Base-by-base conservation (phyloP, 2,329 filamentous ascomycete genomes). In the Sclerotinia subarctica region DNA sequence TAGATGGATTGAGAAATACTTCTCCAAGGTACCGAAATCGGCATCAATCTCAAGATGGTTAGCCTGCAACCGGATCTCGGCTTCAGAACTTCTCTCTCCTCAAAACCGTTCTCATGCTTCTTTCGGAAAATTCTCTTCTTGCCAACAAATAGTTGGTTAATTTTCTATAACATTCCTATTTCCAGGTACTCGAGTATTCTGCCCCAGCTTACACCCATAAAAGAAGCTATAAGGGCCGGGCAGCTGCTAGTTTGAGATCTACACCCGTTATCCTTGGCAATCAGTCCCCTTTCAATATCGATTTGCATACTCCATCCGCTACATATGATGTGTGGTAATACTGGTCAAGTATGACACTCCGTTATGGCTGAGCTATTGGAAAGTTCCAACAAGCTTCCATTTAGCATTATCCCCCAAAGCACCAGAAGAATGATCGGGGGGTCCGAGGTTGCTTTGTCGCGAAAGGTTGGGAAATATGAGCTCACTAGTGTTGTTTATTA, bases 301-400 rank as follows among this genome's bases (percentile, higher is more conserved):
- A 26, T 21, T 38, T 4, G 26, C 46, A 26, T 26, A 15, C 29
- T 26, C 3, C 1, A 21, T 38, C 29, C 13, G n/a, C 32, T 26
- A 10, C 26, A 4, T 51, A 63, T 11, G 35, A 1, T 2, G 7
- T 49, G 19, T 11, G 44, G 29, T 17, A 49, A 5, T 17, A 49
- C 44, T 49, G 24, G 7, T 35, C 1, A 19, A 58, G 38, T 44
- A 35, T 15, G 10, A 44, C 10, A 5, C n/a, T 11, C 15, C 19
- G 17, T 38, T 35, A 8, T n/a, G 21, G 26, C 24, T 24, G 17
- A 24, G 32, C 46, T 51, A 51, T 51, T 51, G 47, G 32, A 51
- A 63, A 63, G 59, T 63, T 63, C n/a, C 59, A 51, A 63, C 15
- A 38, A 51, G 29, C 35, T 38, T 62, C 21, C 29, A n/a, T 19